Base-by-base conservation (phyloP, 331 rosid genomes). In the Arachis monticola region DNA sequence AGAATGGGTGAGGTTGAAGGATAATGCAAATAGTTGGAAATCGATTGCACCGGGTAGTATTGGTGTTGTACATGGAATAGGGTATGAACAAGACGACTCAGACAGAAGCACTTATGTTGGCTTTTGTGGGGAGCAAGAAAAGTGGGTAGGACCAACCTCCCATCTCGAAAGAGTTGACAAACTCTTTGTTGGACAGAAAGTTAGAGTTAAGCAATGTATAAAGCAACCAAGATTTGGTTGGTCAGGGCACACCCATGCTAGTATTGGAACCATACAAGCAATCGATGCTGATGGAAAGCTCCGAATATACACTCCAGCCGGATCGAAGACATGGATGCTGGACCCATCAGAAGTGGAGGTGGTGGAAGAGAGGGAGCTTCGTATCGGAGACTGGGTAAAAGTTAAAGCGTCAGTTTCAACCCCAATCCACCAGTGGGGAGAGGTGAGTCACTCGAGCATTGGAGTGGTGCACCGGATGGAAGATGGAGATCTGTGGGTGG, bases 401-500 rank as follows among this genome's bases (percentile, higher is more conserved):
- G 94, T 91, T 22, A 91, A 79, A 77, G 22, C 89, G 9, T 87
- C 91, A 11, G 82, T 89, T 41, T 83, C 86, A 53, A 89, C 85
- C 63, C 97, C 97, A 66, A 80, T 83, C 17, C 86, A 89, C 72
- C 97, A 89, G 35, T 89, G 92, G 92, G 95, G 94, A 31, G 96
- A 91, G 55, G 96, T 87, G 80, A 79, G 72, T 70, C 96, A 76
- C 74, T 81, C 73, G 2, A 88, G 93, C 76, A 32, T 86, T 0
- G 93, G 96, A 13, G 87, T 91, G 66, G 91, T 88, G 75, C 86
- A 91, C 67, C 79, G 90, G 53, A 85, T 88, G 87, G 93, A 88
- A 75, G 82, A 68, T 12, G 88, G 83, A 48, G 89, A 91, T 63
- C 88, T 91, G 8, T 88, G 90, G 90, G 88, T 88, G 41, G 87